Conservation (phyloP, 257 asterid genomes). For the Anisodus acutangulus region DNA sequence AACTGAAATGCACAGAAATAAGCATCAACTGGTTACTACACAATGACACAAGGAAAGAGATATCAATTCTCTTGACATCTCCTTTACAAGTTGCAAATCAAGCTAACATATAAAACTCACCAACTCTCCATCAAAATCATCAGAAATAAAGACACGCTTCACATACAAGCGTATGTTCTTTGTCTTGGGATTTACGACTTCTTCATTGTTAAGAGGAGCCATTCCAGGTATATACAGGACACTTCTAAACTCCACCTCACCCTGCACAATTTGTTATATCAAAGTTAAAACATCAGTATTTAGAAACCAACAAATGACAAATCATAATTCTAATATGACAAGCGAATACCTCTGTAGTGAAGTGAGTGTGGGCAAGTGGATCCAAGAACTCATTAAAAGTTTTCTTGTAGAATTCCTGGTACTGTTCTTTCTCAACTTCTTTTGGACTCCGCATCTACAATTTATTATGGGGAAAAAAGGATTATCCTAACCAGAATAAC, state of each 20-base stretch:
- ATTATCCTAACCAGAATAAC: no score
- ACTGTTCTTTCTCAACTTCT: conserved; percentile 87
- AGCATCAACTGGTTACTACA: not conserved
- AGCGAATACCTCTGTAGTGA: conserved; percentile 80
- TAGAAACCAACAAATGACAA: no score
- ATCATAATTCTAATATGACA: no score
- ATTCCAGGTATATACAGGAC: conserved; percentile 93
- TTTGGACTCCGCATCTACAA: conserved; percentile 91
- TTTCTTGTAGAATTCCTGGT: conserved; percentile 88
- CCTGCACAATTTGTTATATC: conserved; percentile 54
- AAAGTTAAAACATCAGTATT: not conserved
- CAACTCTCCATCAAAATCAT: conserved; percentile 96
- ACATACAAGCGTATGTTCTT: conserved; percentile 87
- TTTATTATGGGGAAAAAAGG: not conserved
- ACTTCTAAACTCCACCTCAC: conserved; percentile 98
- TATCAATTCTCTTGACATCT: no score
- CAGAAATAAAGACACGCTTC: conserved; percentile 93
- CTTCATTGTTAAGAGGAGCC: conserved; percentile 96
- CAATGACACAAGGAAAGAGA: no score
- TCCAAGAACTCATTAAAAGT: conserved; percentile 92
- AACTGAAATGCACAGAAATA: conserved; percentile 58
- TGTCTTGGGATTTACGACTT: conserved; percentile 84
- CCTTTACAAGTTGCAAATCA: not conserved
- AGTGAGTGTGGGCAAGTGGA: conserved; percentile 77
- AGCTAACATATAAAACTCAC: conserved; percentile 44